Base-by-base conservation (phyloP, 805 yeast species). In the Tetrapisispora taiwanensis region DNA sequence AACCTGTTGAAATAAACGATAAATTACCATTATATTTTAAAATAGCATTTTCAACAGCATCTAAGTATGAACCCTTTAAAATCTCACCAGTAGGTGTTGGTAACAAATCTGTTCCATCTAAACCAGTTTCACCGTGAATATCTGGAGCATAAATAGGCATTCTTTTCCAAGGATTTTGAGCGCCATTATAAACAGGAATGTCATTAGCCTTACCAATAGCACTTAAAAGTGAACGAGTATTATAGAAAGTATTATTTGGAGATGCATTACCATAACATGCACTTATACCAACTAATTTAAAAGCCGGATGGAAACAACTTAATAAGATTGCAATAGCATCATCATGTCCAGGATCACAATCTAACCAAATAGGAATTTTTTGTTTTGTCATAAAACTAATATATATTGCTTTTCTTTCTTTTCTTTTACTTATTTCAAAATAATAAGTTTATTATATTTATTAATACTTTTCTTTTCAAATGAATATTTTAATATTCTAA, bases 341-440 rank as follows among this genome's bases (percentile, higher is more conserved):
- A 56, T 87, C 95, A 55, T 83, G 92, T 1, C 95, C 95, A 0
- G 95, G 95, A 57, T 87, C 95, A 61, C 95, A 87, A 63, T 87
- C 95, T 12, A 87, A 62, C 95, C 95, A 87, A 5, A 87, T 55
- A 0, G 95, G 94, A 18, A 79, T 74, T 45, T 52, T 50, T 14
- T 47, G 44, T 13, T 52, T 44, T 4, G 59, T 55, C 60, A 56
- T 56, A 26, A 15, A n/a, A 31, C 14, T 14, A 28, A 28, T 12
- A 7, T 12, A 12, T 7, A 7, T 12, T 7, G 13, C 13, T 13
- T 19, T 18, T 18, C 20, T 13, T 20, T 15, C 12, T 30, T 26
- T 32, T 32, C 14, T 37, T 18, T n/a, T 24, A 19, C 17, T 41
- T 15, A 7, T 18, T 13, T 41, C 3, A n/a, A 17, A 10, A 22